Conservation (phyloP, 129 eudicot species). For the Helichrysum umbraculigerum region DNA sequence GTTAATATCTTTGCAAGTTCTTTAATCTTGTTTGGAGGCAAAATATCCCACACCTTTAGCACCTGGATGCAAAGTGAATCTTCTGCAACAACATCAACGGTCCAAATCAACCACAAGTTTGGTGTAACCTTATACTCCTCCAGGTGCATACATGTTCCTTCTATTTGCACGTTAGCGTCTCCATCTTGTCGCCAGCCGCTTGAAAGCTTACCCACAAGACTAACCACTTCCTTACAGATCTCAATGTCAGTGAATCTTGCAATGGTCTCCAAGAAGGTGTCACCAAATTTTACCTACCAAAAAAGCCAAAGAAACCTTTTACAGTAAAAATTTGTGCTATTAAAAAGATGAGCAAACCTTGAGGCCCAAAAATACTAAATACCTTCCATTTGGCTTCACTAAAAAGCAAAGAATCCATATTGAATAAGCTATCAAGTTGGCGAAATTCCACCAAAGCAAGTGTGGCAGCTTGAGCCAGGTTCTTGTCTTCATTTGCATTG, state of each 20-base stretch:
- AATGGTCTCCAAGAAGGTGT: slow-evolving; percentile 43
- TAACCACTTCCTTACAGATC: slow-evolving; percentile 37
- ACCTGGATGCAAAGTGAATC: slow-evolving; percentile 47
- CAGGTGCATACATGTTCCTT: slow-evolving; percentile 34
- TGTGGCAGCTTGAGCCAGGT: slow-evolving; percentile 38
- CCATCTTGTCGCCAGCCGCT: slow-evolving; percentile 49
- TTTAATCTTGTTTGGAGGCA: slow-evolving; percentile 39
- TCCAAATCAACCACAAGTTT: slow-evolving; percentile 42
- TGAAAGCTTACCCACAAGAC: slow-evolving; percentile 47
- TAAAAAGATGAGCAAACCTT: background rate
- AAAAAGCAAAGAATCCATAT: slow-evolving; percentile 37
- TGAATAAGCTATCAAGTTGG: slow-evolving; percentile 35
- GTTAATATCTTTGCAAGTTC: slow-evolving; percentile 37
- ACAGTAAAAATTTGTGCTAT: background rate
- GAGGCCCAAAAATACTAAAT: background rate
- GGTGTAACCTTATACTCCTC: slow-evolving; percentile 40
- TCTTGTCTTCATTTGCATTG: slow-evolving; percentile 52
- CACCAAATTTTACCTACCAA: slow-evolving; percentile 28
- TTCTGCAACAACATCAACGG: slow-evolving; percentile 44
- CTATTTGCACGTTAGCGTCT: slow-evolving; percentile 10
- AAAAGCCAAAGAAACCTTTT: background rate
- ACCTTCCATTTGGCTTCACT: slow-evolving; percentile 59
- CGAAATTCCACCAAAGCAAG: slow-evolving; percentile 36
- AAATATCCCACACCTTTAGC: slow-evolving; percentile 53
- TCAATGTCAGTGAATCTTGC: slow-evolving; percentile 16